These are phyloP conservation scores for Fusarium irregulare DNA, from an alignment of 2,329 filamentous ascomycete genomes.

Conservation along the genomic window DNA sequence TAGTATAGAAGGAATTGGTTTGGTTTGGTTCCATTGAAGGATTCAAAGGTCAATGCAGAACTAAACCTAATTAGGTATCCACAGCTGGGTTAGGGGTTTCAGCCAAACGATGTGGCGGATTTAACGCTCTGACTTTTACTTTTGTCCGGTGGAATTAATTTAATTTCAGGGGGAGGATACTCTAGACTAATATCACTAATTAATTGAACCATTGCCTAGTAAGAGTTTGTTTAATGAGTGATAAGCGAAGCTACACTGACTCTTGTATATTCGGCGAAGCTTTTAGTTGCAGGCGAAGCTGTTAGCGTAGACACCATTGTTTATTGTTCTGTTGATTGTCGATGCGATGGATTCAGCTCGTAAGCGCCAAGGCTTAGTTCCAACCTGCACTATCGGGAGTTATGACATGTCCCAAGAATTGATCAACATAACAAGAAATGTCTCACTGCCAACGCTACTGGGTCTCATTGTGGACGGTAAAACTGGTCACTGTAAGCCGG, in stretches of 20 bases:
- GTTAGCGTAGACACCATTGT: not conserved
- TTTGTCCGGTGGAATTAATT: not conserved
- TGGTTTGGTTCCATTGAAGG: not conserved
- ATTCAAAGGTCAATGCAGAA: not conserved
- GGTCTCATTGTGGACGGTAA: not conserved
- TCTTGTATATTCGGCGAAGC: not conserved
- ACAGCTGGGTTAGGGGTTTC: not conserved
- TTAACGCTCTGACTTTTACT: not conserved
- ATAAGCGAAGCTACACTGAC: not conserved
- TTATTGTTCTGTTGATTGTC: not conserved
- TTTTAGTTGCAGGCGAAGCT: not conserved
- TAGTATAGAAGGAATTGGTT: not conserved
- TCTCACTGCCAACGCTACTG: not conserved
- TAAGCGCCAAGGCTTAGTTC: constrained; percentile 7
- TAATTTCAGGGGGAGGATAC: constrained; percentile 28
- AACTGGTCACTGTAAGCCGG: not conserved
- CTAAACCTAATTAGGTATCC: not conserved
- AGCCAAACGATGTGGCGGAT: not conserved
- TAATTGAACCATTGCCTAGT: not conserved
- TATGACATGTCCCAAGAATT: constrained; percentile 5
- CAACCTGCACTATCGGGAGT: not conserved
- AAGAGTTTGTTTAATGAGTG: not conserved
- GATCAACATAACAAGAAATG: not conserved
- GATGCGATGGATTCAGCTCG: not conserved
- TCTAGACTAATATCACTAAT: not conserved